A percentile compares a stretch with the other conserved stretches of the same genome.
Evolutionary conservation across 2,329 filamentous ascomycete genomes (phyloP).

Genomic region (Conoideocrella luteorostrata): DNA sequence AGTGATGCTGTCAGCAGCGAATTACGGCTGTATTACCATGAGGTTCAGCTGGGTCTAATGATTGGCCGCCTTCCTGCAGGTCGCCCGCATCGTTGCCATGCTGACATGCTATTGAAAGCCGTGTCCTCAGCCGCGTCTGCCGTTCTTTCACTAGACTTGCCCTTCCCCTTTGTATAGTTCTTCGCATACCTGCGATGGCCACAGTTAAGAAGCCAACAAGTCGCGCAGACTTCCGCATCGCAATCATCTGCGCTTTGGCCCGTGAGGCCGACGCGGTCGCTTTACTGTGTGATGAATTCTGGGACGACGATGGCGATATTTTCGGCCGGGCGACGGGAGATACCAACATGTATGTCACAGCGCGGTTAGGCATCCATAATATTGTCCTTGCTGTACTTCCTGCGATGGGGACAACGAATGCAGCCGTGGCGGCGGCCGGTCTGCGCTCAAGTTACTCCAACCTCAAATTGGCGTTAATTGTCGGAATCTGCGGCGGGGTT

Average conservation of each 20-base stretch:
- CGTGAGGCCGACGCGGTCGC: conserved; percentile 18
- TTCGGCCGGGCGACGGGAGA: conserved; percentile 20
- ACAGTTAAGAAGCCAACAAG: too few relatives aligned
- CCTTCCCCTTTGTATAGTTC: too few relatives aligned
- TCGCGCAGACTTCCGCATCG: conserved; percentile 17
- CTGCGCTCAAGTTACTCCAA: conserved; percentile 26
- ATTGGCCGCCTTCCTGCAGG: too few relatives aligned
- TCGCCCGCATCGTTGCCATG: too few relatives aligned
- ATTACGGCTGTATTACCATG: too few relatives aligned
- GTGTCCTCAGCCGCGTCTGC: too few relatives aligned
- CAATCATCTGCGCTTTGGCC: conserved; percentile 21
- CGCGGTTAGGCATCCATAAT: conserved; percentile 20
- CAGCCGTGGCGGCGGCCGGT: conserved; percentile 18
- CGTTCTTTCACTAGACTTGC: too few relatives aligned
- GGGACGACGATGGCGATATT: too few relatives aligned
- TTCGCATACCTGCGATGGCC: too few relatives aligned
- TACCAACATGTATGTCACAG: conserved; percentile 22
- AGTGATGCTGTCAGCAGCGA: too few relatives aligned
- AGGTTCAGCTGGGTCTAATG: too few relatives aligned
- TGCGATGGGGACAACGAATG: conserved; percentile 22
- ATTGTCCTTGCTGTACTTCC: conserved; percentile 23
- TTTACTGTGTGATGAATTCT: conserved; percentile 19
- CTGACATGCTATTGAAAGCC: too few relatives aligned
- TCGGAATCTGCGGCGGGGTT: conserved; percentile 35
- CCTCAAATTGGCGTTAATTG: conserved; percentile 28